A percentile compares a stretch with the other conserved stretches of the same genome.
phyloP scores from a whole-genome alignment of 768 basidiomycete species.

The Trametes maxima region DNA sequence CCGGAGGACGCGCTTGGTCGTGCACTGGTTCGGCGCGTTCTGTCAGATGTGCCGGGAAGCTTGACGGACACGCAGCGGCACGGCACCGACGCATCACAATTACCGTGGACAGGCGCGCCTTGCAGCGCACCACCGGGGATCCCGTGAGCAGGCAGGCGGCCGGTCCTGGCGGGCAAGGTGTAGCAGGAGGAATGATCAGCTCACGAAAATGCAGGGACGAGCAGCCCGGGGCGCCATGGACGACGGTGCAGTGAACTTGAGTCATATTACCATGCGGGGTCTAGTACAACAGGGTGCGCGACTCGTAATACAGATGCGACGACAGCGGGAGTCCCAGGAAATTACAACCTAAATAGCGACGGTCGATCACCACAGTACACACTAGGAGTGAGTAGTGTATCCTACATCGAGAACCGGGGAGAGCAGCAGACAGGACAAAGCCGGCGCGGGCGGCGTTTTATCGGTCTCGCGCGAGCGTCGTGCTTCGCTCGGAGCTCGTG shows the following conservation, averaged over 20 bases:
- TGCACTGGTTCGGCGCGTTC: not conserved
- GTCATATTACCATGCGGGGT: constrained; percentile 7
- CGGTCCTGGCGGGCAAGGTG: too few relatives aligned
- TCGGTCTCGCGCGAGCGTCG: constrained; percentile 17
- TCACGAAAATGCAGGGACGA: too few relatives aligned
- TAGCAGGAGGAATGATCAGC: too few relatives aligned
- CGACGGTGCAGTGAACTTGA: not conserved
- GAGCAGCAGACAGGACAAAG: not conserved
- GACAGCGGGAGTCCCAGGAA: constrained; percentile 4
- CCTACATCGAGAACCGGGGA: constrained; percentile 6
- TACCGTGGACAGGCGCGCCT: too few relatives aligned
- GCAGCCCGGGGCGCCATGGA: too few relatives aligned
- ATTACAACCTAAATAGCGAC: constrained; percentile 6
- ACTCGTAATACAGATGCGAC: constrained; percentile 8
- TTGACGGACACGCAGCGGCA: too few relatives aligned
- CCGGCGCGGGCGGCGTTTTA: not conserved
- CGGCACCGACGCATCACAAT: too few relatives aligned
- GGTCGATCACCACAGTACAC: not conserved
- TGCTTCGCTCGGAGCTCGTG: constrained; percentile 25
- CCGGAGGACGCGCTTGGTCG: not conserved
- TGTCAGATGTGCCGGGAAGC: not conserved
- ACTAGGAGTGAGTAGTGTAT: constrained; percentile 15
- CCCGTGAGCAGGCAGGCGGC: too few relatives aligned
- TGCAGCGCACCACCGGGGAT: too few relatives aligned
- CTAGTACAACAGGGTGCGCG: constrained; percentile 17